Percentiles rank a stretch among this genome's conserved stretches.
Conservation (phyloP, 208 protist species). For the Trichomonas vaginalis region DNA sequence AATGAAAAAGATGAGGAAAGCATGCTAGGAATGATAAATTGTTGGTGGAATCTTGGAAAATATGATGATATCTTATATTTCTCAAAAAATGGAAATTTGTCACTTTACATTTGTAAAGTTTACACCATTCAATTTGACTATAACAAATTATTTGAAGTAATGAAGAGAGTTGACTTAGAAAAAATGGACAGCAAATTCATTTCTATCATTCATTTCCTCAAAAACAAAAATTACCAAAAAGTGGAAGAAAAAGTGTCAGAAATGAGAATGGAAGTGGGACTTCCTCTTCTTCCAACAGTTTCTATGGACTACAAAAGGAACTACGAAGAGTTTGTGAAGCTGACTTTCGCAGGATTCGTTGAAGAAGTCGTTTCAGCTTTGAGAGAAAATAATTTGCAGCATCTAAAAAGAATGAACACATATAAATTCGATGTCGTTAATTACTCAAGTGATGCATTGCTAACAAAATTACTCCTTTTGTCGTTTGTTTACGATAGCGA, state of each 20-base stretch:
- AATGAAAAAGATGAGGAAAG: background rate
- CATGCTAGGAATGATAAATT: background rate
- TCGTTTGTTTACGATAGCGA: background rate
- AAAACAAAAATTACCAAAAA: background rate
- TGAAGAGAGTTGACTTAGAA: background rate
- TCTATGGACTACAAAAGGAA: background rate
- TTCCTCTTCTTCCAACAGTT: background rate
- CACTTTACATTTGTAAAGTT: background rate
- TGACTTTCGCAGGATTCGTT: background rate
- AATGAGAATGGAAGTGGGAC: background rate
- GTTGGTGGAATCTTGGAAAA: background rate
- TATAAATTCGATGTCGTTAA: background rate
- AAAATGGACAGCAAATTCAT: background rate
- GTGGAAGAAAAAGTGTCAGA: background rate
- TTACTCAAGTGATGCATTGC: background rate
- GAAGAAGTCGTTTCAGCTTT: background rate
- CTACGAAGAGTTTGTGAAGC: background rate
- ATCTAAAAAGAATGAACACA: background rate
- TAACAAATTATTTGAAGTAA: background rate
- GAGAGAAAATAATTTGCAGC: background rate
- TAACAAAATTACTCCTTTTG: background rate
- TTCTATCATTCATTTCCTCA: background rate
- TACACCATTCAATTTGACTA: background rate
- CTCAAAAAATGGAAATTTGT: background rate
- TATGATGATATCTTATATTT: background rate